Conservation (phyloP, 441 rosid species). For the Populus hybrid region DNA sequence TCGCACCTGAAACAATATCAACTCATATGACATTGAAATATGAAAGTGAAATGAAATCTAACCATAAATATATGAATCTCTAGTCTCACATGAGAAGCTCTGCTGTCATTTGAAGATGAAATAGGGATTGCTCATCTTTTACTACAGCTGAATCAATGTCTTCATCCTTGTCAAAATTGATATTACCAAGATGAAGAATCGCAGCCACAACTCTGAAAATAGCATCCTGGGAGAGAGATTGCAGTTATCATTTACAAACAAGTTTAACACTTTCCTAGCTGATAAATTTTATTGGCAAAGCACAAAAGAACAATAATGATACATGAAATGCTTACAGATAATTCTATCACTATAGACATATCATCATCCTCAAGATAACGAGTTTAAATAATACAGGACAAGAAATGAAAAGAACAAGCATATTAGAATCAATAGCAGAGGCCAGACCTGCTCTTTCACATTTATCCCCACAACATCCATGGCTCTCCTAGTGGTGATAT, state of each 20-base stretch:
- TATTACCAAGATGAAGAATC: slow-evolving; percentile 91
- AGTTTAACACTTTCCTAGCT: background rate
- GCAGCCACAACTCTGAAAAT: slow-evolving; percentile 55
- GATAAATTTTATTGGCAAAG: background rate
- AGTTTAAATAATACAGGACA: background rate
- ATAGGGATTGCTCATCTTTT: slow-evolving; percentile 57
- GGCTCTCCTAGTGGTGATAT: slow-evolving; percentile 81
- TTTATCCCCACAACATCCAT: slow-evolving; percentile 88
- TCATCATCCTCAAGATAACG: background rate
- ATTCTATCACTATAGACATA: background rate
- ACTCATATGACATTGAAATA: slow-evolving; percentile 1
- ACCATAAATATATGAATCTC: slow-evolving; percentile 20
- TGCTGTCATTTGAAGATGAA: slow-evolving; percentile 80
- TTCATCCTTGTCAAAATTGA: slow-evolving; percentile 64
- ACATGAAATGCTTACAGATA: background rate
- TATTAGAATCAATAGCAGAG: slow-evolving; percentile 14
- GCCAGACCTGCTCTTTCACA: slow-evolving; percentile 66
- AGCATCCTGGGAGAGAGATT: slow-evolving; percentile 19
- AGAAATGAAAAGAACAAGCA: slow-evolving; percentile 4
- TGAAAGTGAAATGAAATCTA: slow-evolving; percentile 14
- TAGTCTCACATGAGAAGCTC: slow-evolving; percentile 66
- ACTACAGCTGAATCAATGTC: slow-evolving; percentile 70
- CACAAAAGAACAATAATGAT: background rate
- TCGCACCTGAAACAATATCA: slow-evolving; percentile 63
- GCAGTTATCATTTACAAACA: background rate